These are phyloP conservation scores for Hura crepitans DNA, from an alignment of 441 rosid genomes.

Conservation along the genomic window DNA sequence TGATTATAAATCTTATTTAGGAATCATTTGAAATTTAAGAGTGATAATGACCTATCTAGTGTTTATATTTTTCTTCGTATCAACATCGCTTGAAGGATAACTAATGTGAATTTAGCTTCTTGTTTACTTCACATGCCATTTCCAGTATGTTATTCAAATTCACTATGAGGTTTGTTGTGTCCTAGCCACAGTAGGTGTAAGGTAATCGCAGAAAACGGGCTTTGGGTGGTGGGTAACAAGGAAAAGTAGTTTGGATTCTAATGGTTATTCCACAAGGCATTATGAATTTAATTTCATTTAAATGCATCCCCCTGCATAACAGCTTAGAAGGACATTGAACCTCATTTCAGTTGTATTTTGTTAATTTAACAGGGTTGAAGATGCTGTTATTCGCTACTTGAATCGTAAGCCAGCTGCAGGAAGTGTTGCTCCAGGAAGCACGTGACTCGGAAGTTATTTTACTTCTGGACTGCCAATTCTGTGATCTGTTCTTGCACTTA, in stretches of 20 bases:
- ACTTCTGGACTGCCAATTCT: constrained; percentile 11
- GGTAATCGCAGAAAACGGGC: not conserved
- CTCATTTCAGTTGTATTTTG: not conserved
- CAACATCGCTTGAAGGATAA: not conserved
- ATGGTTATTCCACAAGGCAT: too few species aligned
- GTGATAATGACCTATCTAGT: not conserved
- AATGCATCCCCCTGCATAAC: not conserved
- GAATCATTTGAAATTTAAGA: not conserved
- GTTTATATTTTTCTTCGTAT: not conserved
- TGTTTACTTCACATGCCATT: not conserved
- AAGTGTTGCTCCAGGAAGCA: constrained; percentile 75
- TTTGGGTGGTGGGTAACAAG: not conserved
- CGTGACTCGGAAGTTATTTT: constrained; percentile 32
- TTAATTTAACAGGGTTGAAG: constrained; percentile 70
- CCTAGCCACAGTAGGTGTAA: not conserved
- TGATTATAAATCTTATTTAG: not conserved
- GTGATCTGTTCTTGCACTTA: constrained; percentile 11
- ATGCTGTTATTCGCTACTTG: constrained; percentile 89
- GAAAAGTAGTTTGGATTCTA: too few species aligned
- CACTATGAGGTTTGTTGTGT: not conserved
- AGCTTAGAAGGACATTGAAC: not conserved
- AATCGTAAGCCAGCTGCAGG: constrained; percentile 87
- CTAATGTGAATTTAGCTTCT: not conserved
- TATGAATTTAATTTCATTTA: not conserved
- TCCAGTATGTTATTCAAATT: not conserved